Conservation (phyloP, 2,329 filamentous ascomycete species). For the Curvularia sp. region DNA sequence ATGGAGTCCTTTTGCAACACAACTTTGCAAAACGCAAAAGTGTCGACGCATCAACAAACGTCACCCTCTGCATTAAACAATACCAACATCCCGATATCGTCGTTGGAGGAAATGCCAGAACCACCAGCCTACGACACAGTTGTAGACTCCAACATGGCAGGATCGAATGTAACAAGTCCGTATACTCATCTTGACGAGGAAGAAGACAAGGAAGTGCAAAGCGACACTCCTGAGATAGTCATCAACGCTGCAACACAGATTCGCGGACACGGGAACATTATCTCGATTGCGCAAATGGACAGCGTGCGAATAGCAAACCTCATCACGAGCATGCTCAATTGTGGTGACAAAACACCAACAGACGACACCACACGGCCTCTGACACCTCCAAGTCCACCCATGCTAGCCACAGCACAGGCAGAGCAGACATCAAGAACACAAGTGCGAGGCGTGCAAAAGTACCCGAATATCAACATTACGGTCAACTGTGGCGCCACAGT, state of each 20-base stretch:
- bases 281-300: conserved; percentile 45
- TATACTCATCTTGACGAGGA: conserved; percentile 31
- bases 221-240: conserved; percentile 41
- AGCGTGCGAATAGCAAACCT: conserved; percentile 39
- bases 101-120: conserved; percentile 31
- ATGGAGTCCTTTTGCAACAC: conserved; percentile 35
- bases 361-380: not conserved
- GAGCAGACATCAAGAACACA: conserved; percentile 16
- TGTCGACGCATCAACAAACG: conserved; percentile 16
- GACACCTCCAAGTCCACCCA: conserved; percentile 8
- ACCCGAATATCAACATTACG: conserved; percentile 40
- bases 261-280: conserved; percentile 45
- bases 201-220: conserved; percentile 27
- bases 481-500: conserved; percentile 48
- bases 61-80: conserved; percentile 4
- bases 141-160: conserved; percentile 31
- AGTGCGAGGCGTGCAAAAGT: conserved; percentile 15
- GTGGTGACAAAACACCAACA: conserved; percentile 11
- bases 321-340: conserved; percentile 31
- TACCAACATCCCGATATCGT: not conserved
- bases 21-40: conserved; percentile 33
- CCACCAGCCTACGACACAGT: conserved; percentile 45
- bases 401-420: conserved; percentile 9
- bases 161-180: conserved; percentile 29
- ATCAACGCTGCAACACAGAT: conserved; percentile 48